Evolutionary conservation across 306 rosid species (phyloP).

Genomic region (Vigna mungo): DNA sequence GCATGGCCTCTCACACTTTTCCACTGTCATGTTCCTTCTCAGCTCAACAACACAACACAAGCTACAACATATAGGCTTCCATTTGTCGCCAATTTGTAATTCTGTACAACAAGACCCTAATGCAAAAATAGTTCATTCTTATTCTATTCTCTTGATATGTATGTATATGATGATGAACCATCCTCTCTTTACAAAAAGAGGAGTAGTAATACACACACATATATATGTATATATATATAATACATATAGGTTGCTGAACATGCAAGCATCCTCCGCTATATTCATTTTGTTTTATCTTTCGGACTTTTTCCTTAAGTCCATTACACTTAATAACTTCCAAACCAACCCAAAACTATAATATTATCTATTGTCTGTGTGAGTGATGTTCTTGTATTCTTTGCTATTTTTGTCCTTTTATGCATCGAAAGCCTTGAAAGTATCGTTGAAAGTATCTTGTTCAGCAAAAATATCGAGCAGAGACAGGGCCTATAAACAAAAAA

Average conservation of each 20-base stretch:
- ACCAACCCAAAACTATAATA: conserved; percentile 43
- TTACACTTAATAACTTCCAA: conserved; percentile 23
- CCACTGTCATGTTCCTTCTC: background rate
- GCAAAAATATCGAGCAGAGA: conserved; percentile 94
- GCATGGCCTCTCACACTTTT: background rate
- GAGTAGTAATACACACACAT: background rate
- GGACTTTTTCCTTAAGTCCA: conserved; percentile 42
- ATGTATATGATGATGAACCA: conserved; percentile 28
- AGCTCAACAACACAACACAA: background rate
- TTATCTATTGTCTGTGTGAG: conserved; percentile 34
- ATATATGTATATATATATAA: too few relatives aligned
- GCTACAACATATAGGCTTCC: conserved; percentile 12
- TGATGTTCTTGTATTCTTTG: conserved; percentile 41
- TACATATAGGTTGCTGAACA: conserved; percentile 42
- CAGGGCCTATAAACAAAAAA: conserved; percentile 63
- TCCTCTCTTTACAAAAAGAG: conserved; percentile 54
- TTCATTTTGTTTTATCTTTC: conserved; percentile 30
- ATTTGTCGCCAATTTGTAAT: conserved; percentile 20
- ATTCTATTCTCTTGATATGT: conserved; percentile 37
- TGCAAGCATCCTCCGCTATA: background rate
- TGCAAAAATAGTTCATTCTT: conserved; percentile 33
- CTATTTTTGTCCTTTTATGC: conserved; percentile 40
- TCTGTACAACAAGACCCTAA: conserved; percentile 20
- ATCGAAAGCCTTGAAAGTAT: conserved; percentile 41
- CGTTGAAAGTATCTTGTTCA: conserved; percentile 58